These are phyloP conservation scores for Polytolypa hystricis DNA, from an alignment of 2,329 filamentous ascomycete genomes.

Conservation along the genomic window DNA sequence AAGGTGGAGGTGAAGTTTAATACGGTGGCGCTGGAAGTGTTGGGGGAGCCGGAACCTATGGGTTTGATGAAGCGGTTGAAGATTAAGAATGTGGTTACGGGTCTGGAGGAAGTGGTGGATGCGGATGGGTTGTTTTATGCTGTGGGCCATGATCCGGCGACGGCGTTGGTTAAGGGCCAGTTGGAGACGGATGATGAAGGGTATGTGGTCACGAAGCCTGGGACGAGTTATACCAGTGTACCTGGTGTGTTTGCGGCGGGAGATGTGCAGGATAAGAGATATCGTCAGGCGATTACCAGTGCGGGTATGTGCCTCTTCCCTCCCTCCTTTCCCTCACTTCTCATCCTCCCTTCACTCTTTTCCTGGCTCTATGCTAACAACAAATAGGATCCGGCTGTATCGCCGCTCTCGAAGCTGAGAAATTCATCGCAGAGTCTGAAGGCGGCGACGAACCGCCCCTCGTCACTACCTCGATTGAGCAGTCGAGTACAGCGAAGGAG, in stretches of 20 bases:
- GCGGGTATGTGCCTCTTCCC: conserved; percentile 83
- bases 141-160: conserved; percentile 92
- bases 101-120: conserved; percentile 68
- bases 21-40: conserved; percentile 67
- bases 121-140: conserved; percentile 96
- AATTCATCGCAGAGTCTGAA: conserved; percentile 72
- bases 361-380: not conserved
- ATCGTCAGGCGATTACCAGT: conserved; percentile 94
- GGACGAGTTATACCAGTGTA: conserved; percentile 76
- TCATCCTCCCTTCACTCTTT: not conserved
- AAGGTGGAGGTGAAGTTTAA: conserved; percentile 90
- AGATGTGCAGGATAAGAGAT: conserved; percentile 97
- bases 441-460: conserved; percentile 23
- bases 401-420: conserved; percentile 91
- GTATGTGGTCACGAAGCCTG: conserved; percentile 81
- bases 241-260: conserved; percentile 92
- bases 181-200: conserved; percentile 79
- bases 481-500: conserved; percentile 33
- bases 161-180: conserved; percentile 79
- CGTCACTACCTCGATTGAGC: conserved; percentile 34
- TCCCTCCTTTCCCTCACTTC: no score
- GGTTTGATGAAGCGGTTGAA: conserved; percentile 82
- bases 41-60: conserved; percentile 61
- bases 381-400: conserved; percentile 74
- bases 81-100: conserved; percentile 67